Base-by-base conservation (phyloP, 2,329 filamentous ascomycete genomes). In the Corniculantispora saksenae region DNA sequence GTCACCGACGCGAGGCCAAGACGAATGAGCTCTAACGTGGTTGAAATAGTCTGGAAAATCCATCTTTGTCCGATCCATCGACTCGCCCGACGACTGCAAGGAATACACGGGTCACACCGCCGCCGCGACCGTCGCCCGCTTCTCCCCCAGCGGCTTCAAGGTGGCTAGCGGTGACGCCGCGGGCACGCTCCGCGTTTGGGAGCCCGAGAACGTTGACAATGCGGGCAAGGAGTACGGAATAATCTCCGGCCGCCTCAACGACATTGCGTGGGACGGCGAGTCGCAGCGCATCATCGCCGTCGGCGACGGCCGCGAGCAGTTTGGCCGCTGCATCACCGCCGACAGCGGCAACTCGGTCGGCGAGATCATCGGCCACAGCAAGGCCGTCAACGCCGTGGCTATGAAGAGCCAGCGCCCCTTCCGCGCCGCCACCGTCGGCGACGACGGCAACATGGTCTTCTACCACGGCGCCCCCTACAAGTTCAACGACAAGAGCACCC, bases 231-330 rank as follows among this genome's bases (percentile, higher is more conserved):
- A 98, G 78, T 98, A 97, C 79, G 86, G 89, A 74, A 97, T 98
- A 79, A 94, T 98, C 73, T 93, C 92, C 40, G 95, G 95, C 15
- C 90, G 92, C 62, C 94, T 99, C 80, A 97, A 97, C 76, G 95
- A 99, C 76, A 88, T 99, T 69, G 94, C 93, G 1, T 99, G 95
- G 94, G 95, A 98, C 73, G 94, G 94, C 65, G 95, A 99, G 79
- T 97, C 92, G 67, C 94, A 97, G 81, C 90, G 95, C 58, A 90
- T 99, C 74, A 97, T 98, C 73, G 95, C 94, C 3, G 94, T 99
- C 6, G 95, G 95, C 53, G 92, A 98, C 72, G 95, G 95, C 60
- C 94, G 94, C 74, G 93, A 98, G 80, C 87, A 93, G 64, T 97
- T 93, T 76, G 94, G 94, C 17, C 92, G 94, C 77, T 97, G 93